phyloP scores from a whole-genome alignment of 257 asterid species.

The Solanum chaucha region DNA sequence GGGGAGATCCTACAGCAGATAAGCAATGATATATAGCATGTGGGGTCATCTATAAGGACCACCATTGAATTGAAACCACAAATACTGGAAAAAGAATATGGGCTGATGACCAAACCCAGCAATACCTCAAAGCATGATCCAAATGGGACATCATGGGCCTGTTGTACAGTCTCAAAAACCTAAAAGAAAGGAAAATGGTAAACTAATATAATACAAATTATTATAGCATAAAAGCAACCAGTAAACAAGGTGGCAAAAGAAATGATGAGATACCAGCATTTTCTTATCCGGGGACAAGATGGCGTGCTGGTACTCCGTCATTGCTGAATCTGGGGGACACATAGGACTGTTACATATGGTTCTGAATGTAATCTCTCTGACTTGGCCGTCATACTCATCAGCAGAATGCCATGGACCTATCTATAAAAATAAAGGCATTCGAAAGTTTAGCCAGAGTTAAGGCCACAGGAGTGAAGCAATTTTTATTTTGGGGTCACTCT shows the following conservation, averaged over 20 bases:
- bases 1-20: not conserved
- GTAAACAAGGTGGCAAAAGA: not conserved
- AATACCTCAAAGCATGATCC: constrained; percentile 88
- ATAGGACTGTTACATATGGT: constrained; percentile 74
- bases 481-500: not conserved
- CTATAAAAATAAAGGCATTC: constrained; percentile 26
- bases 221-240: not conserved
- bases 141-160: constrained; percentile 91
- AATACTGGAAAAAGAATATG: not conserved
- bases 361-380: constrained; percentile 71
- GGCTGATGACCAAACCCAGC: not conserved
- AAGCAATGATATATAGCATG: not conserved
- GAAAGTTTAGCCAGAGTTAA: not conserved
- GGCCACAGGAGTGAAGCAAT: not conserved
- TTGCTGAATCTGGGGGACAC: constrained; percentile 94
- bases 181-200: constrained; percentile 6
- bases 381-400: constrained; percentile 71
- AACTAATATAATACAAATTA: not conserved
- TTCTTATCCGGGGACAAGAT: constrained; percentile 60
- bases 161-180: constrained; percentile 89
- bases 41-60: not conserved
- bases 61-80: not conserved
- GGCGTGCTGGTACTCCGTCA: constrained; percentile 74
- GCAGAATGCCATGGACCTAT: constrained; percentile 79
- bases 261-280: constrained; percentile 38